These are phyloP conservation scores for Cochlearia excelsa DNA, from an alignment of 345 rosid species.

Conservation along the genomic window DNA sequence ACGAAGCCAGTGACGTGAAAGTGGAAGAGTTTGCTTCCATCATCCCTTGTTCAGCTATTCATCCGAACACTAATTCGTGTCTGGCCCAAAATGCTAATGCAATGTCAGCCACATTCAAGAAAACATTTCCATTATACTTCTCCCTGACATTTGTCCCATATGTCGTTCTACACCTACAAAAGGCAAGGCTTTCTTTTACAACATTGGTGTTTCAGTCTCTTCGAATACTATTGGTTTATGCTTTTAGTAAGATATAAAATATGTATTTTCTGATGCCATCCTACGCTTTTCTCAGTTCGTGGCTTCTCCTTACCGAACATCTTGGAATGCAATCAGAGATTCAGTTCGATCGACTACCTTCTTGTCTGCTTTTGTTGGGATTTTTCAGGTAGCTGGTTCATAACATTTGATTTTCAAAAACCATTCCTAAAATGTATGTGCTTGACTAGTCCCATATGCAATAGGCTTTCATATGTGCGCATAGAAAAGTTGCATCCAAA, in stretches of 20 bases:
- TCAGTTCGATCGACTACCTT: slow-evolving; percentile 90
- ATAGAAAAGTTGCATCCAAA: slow-evolving; percentile 71
- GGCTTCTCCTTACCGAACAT: slow-evolving; percentile 84
- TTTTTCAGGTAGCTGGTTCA: slow-evolving; percentile 71
- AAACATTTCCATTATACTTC: slow-evolving; percentile 94
- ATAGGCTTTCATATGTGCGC: slow-evolving; percentile 85
- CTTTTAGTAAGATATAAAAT: slow-evolving; percentile 11
- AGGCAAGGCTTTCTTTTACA: slow-evolving; percentile 44
- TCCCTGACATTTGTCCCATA: slow-evolving; percentile 97
- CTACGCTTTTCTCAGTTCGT: slow-evolving; percentile 54
- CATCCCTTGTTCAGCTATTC: slow-evolving; percentile 88
- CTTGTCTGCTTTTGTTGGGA: slow-evolving; percentile 96
- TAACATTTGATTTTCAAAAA: slow-evolving; percentile 16
- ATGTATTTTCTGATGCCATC: slow-evolving; percentile 21
- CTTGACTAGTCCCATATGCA: slow-evolving; percentile 26
- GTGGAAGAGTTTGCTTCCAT: slow-evolving; percentile 77
- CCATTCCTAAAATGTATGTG: background rate
- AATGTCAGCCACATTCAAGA: slow-evolving; percentile 85
- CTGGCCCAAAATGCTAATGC: slow-evolving; percentile 80
- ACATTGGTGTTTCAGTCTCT: background rate
- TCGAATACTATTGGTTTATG: slow-evolving; percentile 12
- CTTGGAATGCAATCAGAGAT: slow-evolving; percentile 81
- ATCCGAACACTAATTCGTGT: slow-evolving; percentile 80
- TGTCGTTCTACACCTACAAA: slow-evolving; percentile 87
- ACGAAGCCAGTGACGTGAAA: slow-evolving; percentile 48